Conservation (phyloP, 164 flowering plant genomes). For the Amborella trichopoda region DNA sequence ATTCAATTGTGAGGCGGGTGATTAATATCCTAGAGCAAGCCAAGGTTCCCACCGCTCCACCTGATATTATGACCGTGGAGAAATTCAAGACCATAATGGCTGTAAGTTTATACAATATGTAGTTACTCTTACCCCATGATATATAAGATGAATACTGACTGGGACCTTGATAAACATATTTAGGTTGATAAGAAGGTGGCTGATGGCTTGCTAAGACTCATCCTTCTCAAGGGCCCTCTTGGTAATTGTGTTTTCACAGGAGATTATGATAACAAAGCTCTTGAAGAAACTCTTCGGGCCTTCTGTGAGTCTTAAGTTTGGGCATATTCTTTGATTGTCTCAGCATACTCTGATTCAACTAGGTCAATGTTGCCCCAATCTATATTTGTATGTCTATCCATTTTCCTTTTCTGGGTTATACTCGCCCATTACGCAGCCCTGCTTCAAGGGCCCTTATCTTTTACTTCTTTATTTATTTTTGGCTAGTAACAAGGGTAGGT, state of each 20-base stretch:
- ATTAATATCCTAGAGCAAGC: slow-evolving; percentile 50
- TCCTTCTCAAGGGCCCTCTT: slow-evolving; percentile 86
- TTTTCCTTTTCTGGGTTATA: no score
- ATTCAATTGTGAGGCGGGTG: slow-evolving; percentile 61
- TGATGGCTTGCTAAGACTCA: slow-evolving; percentile 88
- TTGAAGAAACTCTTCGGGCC: slow-evolving; percentile 79
- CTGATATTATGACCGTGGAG: slow-evolving; percentile 80
- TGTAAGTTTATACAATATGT: slow-evolving; percentile 47
- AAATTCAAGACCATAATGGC: slow-evolving; percentile 92
- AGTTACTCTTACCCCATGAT: no score
- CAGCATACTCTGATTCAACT: no score
- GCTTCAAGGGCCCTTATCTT: no score
- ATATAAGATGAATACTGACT: no score
- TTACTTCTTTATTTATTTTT: no score
- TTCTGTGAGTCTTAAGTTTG: slow-evolving; percentile 61
- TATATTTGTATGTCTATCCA: no score
- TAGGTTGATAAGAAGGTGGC: slow-evolving; percentile 99
- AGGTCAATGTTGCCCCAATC: no score
- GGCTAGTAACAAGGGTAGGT: no score
- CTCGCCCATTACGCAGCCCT: no score
- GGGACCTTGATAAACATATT: background rate
- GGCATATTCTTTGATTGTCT: no score
- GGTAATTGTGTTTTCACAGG: slow-evolving; percentile 96
- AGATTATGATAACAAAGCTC: slow-evolving; percentile 74
- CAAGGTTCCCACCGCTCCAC: slow-evolving; percentile 83